Percentiles rank a stretch among this genome's conserved stretches.
Evolutionary conservation across 2,329 filamentous ascomycete species (phyloP).

Genomic region (Trichoderma hamatum): DNA sequence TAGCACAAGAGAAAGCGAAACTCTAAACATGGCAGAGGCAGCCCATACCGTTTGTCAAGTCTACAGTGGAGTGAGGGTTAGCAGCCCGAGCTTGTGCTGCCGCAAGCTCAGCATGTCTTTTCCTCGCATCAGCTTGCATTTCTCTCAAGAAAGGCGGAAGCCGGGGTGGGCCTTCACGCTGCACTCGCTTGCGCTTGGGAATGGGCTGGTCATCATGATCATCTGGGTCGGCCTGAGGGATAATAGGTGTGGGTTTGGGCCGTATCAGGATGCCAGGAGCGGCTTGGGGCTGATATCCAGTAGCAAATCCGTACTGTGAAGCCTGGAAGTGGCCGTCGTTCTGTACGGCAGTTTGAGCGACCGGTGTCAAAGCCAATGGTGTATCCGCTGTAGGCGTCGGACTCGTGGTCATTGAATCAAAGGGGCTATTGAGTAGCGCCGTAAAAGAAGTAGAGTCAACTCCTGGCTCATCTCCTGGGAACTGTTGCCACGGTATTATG

Average conservation of each 20-base stretch:
- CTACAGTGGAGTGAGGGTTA: constrained; percentile 50
- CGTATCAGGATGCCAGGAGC: neutral
- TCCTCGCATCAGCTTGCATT: constrained; percentile 39
- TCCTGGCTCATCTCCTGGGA: constrained; percentile 33
- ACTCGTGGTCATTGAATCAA: constrained; percentile 54
- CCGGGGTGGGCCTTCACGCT: neutral
- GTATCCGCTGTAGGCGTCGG: constrained; percentile 49
- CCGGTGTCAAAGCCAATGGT: constrained; percentile 44
- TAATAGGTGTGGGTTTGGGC: neutral
- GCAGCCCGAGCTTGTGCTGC: constrained; percentile 13
- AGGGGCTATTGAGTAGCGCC: constrained; percentile 41
- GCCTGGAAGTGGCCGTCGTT: neutral
- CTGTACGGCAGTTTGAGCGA: constrained; percentile 66
- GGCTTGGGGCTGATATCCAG: neutral
- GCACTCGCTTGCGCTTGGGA: constrained; percentile 1
- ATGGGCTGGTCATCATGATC: neutral
- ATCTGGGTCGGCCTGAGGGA: neutral
- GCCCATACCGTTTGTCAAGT: constrained; percentile 56
- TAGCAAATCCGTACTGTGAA: neutral
- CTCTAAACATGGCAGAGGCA: constrained; percentile 21
- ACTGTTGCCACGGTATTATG: constrained; percentile 31
- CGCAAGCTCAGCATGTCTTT: constrained; percentile 45
- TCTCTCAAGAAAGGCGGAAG: constrained; percentile 2
- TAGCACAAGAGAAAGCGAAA: neutral
- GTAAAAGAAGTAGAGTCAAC: constrained; percentile 46